Evolutionary conservation across 2,329 filamentous ascomycete species (phyloP).

Genomic region (Scedosporium minutisporum): DNA sequence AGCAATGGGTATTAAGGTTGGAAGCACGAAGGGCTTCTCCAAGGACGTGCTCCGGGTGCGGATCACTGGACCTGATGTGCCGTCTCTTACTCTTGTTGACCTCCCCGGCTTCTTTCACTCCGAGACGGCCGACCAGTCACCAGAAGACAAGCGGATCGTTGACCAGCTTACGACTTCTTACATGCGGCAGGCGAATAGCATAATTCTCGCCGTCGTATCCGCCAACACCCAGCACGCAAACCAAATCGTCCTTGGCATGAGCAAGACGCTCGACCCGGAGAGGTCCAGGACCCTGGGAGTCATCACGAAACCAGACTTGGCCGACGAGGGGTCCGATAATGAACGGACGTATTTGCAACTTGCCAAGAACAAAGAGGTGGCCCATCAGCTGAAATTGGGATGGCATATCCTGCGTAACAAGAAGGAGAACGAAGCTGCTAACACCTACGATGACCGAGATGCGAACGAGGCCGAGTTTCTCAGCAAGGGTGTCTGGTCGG

Average conservation of each 20-base stretch:
- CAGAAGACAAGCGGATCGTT: conserved; percentile 20
- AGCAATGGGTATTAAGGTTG: conserved; percentile 33
- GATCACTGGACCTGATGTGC: conserved; percentile 31
- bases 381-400: conserved; percentile 27
- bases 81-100: conserved; percentile 44
- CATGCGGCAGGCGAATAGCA: conserved; percentile 46
- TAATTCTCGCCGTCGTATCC: conserved; percentile 46
- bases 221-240: conserved; percentile 39
- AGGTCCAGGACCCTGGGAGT: conserved; percentile 43
- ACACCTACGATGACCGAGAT: conserved; percentile 17
- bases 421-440: conserved; percentile 20
- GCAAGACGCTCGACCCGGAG: conserved; percentile 30
- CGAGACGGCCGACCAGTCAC: conserved; percentile 21
- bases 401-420: conserved; percentile 47
- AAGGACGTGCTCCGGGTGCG: conserved; percentile 36
- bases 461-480: conserved; percentile 22
- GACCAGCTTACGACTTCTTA: conserved; percentile 36
- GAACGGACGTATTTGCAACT: conserved; percentile 28
- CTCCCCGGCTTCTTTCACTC: conserved; percentile 36
- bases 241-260: conserved; percentile 39
- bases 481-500: conserved; percentile 16
- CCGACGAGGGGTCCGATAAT: conserved; percentile 25
- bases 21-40: conserved; percentile 24
- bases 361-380: conserved; percentile 19
- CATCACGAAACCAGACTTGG: conserved; percentile 45